These are phyloP conservation scores for Saprolegnia diclina DNA, from an alignment of 352 stramenopile genomes.

Conservation along the genomic window DNA sequence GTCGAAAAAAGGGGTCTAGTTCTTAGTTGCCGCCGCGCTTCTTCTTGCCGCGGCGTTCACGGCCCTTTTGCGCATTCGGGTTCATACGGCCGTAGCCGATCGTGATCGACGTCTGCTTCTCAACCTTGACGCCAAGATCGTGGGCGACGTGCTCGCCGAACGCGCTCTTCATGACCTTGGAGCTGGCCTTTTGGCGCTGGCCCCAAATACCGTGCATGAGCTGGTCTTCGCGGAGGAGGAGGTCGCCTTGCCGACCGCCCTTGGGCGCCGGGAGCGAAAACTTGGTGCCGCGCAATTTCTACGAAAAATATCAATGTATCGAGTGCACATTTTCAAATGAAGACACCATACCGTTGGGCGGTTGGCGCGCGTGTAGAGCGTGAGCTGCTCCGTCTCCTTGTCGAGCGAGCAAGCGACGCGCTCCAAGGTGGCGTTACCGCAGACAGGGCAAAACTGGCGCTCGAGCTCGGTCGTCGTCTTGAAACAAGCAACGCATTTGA, in stretches of 20 bases:
- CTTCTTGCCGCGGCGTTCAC: slow-evolving; percentile 96
- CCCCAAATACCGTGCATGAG: slow-evolving; percentile 94
- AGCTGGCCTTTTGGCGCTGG: slow-evolving; percentile 90
- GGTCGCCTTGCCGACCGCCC: slow-evolving; percentile 88
- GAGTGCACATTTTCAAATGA: neutral
- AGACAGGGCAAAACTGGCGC: slow-evolving; percentile 95
- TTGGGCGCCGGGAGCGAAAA: slow-evolving; percentile 96
- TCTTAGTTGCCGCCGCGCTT: slow-evolving; percentile 60
- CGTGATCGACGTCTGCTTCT: slow-evolving; percentile 84
- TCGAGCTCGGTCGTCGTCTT: slow-evolving; percentile 90
- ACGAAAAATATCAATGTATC: neutral
- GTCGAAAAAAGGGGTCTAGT: too few species aligned
- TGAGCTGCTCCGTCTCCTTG: slow-evolving; percentile 85
- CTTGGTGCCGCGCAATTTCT: slow-evolving; percentile 94
- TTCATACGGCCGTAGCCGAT: slow-evolving; percentile 95
- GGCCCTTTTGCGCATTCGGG: slow-evolving; percentile 93
- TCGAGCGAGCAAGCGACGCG: slow-evolving; percentile 93
- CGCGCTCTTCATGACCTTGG: slow-evolving; percentile 87
- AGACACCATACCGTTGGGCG: slow-evolving; percentile 37
- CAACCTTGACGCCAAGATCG: slow-evolving; percentile 89
- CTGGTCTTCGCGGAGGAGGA: slow-evolving; percentile 97
- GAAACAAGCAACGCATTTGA: slow-evolving; percentile 96
- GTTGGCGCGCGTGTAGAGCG: slow-evolving; percentile 77
- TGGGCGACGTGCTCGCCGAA: slow-evolving; percentile 94
- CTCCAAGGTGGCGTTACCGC: slow-evolving; percentile 93